A percentile compares a stretch with the other conserved stretches of the same genome.
phyloP scores from a whole-genome alignment of 1,139 yeast species.

The Trichomonascaceae sp. region DNA sequence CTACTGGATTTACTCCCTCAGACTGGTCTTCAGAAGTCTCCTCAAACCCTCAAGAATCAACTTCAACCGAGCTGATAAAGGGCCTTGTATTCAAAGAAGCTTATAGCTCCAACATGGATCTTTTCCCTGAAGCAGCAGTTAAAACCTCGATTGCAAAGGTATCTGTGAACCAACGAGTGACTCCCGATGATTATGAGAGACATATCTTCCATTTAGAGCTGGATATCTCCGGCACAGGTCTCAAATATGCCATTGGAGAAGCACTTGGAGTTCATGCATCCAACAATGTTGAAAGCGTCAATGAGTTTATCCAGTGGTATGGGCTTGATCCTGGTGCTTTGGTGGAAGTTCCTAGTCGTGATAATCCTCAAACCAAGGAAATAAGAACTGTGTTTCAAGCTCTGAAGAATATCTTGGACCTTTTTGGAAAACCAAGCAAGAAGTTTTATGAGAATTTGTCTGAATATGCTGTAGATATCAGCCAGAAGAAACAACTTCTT shows the following conservation, averaged over 20 bases:
- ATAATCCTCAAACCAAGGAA: conserved; percentile 52
- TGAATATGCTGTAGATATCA: conserved; percentile 62
- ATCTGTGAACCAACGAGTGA: conserved; percentile 84
- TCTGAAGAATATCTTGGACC: conserved; percentile 71
- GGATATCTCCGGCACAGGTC: conserved; percentile 84
- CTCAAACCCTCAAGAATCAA: conserved; percentile 34
- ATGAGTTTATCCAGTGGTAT: conserved; percentile 62
- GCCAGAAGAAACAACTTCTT: conserved; percentile 57
- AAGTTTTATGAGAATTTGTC: conserved; percentile 83
- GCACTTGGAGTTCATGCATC: conserved; percentile 95
- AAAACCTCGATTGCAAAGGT: conserved; percentile 84
- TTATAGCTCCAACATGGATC: conserved; percentile 45
- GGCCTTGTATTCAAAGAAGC: conserved; percentile 79
- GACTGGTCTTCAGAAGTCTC: not conserved
- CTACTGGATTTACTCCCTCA: not conserved
- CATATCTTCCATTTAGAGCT: conserved; percentile 96
- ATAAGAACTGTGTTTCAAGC: conserved; percentile 78
- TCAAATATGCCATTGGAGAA: conserved; percentile 91
- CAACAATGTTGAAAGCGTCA: conserved; percentile 61
- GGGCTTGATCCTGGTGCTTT: conserved; percentile 64
- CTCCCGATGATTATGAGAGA: conserved; percentile 88
- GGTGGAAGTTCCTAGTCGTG: conserved; percentile 68
- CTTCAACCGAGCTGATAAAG: conserved; percentile 56
- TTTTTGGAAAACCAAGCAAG: conserved; percentile 95
- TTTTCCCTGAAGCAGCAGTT: conserved; percentile 89